Conservation (phyloP, 140 eudicot species). For the Cichorium intybus region DNA sequence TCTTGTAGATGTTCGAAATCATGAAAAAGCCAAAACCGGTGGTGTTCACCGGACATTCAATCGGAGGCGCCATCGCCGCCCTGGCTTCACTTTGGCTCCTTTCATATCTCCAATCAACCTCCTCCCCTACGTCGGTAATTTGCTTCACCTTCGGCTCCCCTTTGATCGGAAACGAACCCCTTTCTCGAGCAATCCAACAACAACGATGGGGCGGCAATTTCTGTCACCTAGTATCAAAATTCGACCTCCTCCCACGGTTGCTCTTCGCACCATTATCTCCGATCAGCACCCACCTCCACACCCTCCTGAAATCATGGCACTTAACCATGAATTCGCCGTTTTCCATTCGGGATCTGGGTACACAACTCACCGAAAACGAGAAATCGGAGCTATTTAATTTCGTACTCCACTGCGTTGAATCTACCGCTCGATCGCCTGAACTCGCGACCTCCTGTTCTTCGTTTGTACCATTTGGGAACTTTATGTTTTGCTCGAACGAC, state of each 20-base stretch:
- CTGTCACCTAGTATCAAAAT: slow-evolving; percentile 62
- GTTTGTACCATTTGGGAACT: slow-evolving; percentile 81
- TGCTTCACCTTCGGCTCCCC: slow-evolving; percentile 95
- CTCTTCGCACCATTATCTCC: slow-evolving; percentile 58
- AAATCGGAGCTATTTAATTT: slow-evolving; percentile 29
- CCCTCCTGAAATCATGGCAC: slow-evolving; percentile 62
- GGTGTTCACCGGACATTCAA: slow-evolving; percentile 83
- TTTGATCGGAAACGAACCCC: slow-evolving; percentile 66
- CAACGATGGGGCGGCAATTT: slow-evolving; percentile 80
- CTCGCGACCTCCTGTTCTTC: background rate
- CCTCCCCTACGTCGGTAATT: slow-evolving; percentile 45
- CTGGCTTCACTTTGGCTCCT: slow-evolving; percentile 84
- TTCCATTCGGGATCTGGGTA: slow-evolving; percentile 23
- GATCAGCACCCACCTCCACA: slow-evolving; percentile 35
- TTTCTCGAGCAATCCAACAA: slow-evolving; percentile 57
- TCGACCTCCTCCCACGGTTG: slow-evolving; percentile 72
- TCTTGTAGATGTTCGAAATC: slow-evolving; percentile 58
- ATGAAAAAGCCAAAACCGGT: slow-evolving; percentile 54
- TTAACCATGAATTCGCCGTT: slow-evolving; percentile 46
- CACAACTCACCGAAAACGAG: slow-evolving; percentile 33
- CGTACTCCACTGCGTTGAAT: slow-evolving; percentile 35
- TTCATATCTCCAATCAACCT: slow-evolving; percentile 37
- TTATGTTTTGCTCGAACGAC: slow-evolving; percentile 61
- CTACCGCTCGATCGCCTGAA: slow-evolving; percentile 3
- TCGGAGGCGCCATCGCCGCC: slow-evolving; percentile 86